phyloP scores from a whole-genome alignment of 2,329 filamentous ascomycete genomes.

The Moelleriella libera region DNA sequence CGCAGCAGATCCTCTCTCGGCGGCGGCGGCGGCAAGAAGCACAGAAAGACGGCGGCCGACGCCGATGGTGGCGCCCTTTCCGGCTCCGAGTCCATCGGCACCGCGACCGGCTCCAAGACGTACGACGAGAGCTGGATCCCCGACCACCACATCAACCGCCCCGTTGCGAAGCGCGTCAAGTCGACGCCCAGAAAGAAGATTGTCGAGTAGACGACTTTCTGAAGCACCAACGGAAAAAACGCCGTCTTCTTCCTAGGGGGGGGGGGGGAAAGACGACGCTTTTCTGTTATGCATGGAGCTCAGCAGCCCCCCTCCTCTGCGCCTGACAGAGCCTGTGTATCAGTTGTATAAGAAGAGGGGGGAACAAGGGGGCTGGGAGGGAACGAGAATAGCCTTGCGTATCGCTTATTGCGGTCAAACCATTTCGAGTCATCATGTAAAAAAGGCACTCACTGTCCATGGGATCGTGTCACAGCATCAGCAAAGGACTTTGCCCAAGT shows the following conservation, averaged over 20 bases:
- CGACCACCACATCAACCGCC: constrained; percentile 74
- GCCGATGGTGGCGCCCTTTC: constrained; percentile 48
- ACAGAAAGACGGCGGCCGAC: constrained; percentile 51
- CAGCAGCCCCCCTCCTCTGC: too few relatives aligned
- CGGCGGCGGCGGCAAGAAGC: constrained; percentile 26
- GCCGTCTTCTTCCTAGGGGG: not conserved
- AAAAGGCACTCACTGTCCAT: too few relatives aligned
- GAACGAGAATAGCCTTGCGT: too few relatives aligned
- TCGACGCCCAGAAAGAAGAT: constrained; percentile 34
- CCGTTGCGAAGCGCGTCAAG: constrained; percentile 56
- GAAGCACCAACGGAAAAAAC: constrained; percentile 2
- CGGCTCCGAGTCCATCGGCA: constrained; percentile 56
- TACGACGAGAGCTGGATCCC: constrained; percentile 96
- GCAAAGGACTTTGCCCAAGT: too few relatives aligned
- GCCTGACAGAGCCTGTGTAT: too few relatives aligned
- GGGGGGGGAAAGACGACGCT: too few relatives aligned
- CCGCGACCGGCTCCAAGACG: constrained; percentile 53
- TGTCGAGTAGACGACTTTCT: constrained; percentile 9
- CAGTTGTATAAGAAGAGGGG: too few relatives aligned
- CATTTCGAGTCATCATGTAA: too few relatives aligned
- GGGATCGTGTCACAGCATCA: too few relatives aligned
- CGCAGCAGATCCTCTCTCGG: constrained; percentile 37
- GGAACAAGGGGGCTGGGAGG: too few relatives aligned
- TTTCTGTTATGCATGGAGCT: too few relatives aligned
- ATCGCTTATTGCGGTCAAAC: too few relatives aligned